Evolutionary conservation across 768 basidiomycete genomes (phyloP).

Genomic region (Mrakia gelida): DNA sequence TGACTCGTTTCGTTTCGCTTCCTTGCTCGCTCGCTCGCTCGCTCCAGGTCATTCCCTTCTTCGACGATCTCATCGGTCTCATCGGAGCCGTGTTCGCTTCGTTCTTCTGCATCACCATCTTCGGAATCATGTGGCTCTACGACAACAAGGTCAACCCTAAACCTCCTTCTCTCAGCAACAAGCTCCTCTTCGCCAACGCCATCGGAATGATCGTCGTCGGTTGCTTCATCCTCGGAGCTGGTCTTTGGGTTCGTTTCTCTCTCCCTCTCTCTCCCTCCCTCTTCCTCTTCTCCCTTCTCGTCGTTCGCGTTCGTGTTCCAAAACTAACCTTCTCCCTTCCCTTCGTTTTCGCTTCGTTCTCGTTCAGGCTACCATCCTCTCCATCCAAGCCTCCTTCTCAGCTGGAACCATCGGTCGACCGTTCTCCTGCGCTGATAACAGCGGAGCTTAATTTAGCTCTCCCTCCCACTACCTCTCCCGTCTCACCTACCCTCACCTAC

Average conservation of each 20-base stretch:
- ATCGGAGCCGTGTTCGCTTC: constrained; percentile 36
- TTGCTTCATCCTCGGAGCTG: constrained; percentile 28
- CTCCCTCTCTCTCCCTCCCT: no score
- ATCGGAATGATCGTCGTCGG: constrained; percentile 33
- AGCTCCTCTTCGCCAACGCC: constrained; percentile 28
- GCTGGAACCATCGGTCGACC: neutral
- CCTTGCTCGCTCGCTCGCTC: neutral
- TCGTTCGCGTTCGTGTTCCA: no score
- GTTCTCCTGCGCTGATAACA: neutral
- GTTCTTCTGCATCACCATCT: constrained; percentile 29
- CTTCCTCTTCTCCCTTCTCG: no score
- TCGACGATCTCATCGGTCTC: constrained; percentile 27
- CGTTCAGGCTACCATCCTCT: neutral
- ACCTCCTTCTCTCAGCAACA: neutral
- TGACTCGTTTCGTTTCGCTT: neutral
- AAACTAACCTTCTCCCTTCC: no score
- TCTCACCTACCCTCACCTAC: no score
- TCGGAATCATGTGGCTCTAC: neutral
- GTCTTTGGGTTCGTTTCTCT: no score
- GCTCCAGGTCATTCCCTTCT: constrained; percentile 33
- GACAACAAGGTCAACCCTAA: neutral
- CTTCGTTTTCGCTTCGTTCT: no score
- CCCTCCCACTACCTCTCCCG: no score
- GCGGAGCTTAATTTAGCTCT: no score
- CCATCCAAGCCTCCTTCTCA: neutral